phyloP scores from a whole-genome alignment of 345 rosid species.

The Euphorbia pulcherrima region DNA sequence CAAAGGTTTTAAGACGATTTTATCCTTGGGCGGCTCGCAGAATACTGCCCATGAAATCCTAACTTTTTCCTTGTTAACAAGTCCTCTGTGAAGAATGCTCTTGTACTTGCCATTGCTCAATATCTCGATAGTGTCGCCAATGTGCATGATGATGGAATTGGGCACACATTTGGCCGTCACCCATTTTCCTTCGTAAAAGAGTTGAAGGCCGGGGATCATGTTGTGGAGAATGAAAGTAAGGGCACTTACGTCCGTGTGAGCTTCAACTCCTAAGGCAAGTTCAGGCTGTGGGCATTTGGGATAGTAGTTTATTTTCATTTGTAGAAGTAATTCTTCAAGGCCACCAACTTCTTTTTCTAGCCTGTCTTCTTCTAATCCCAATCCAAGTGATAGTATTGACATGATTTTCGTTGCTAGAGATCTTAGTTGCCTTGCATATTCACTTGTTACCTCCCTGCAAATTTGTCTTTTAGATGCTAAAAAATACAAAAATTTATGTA shows the following conservation, averaged over 20 bases:
- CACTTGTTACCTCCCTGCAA: constrained; percentile 65
- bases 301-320: constrained; percentile 90
- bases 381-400: constrained; percentile 54
- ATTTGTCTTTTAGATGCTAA: too few species aligned
- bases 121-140: constrained; percentile 89
- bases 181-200: constrained; percentile 78
- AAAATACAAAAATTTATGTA: too few species aligned
- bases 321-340: constrained; percentile 72
- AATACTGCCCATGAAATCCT: constrained; percentile 97
- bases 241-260: constrained; percentile 88
- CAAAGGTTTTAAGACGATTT: constrained; percentile 78
- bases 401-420: constrained; percentile 57
- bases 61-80: constrained; percentile 92
- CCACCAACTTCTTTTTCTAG: constrained; percentile 91
- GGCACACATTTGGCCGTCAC: constrained; percentile 88
- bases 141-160: constrained; percentile 85
- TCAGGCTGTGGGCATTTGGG: constrained; percentile 97
- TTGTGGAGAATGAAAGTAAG: constrained; percentile 96
- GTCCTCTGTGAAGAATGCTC: constrained; percentile 87
- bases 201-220: constrained; percentile 96
- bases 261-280: constrained; percentile 94
- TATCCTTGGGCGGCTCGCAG: constrained; percentile 94
- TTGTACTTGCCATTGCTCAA: constrained; percentile 88
- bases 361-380: constrained; percentile 80
- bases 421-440: constrained; percentile 77